These are phyloP conservation scores for Penicillium sclerotiorum DNA, from an alignment of 2,329 filamentous ascomycete genomes.

Conservation along the genomic window DNA sequence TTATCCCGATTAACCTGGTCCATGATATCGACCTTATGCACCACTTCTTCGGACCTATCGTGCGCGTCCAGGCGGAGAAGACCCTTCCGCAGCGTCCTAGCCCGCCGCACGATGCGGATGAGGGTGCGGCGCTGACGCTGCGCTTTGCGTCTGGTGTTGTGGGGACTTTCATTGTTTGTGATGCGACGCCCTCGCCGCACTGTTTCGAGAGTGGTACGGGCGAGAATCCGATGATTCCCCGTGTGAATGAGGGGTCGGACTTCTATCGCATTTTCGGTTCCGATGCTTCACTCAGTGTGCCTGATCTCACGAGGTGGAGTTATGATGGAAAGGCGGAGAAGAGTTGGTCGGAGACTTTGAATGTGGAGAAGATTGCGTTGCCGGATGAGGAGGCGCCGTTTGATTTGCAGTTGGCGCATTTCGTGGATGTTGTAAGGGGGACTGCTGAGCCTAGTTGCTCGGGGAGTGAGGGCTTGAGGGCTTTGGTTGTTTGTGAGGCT, in stretches of 20 bases:
- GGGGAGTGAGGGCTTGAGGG: constrained; percentile 53
- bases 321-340: constrained; percentile 44
- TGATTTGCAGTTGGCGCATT: constrained; percentile 56
- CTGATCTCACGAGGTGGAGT: constrained; percentile 56
- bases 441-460: constrained; percentile 51
- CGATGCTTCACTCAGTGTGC: constrained; percentile 55
- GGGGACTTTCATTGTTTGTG: constrained; percentile 60
- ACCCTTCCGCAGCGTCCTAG: constrained; percentile 45
- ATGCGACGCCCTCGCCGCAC: constrained; percentile 55
- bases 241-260: constrained; percentile 36
- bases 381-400: constrained; percentile 49
- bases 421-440: constrained; percentile 52
- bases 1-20: constrained; percentile 61
- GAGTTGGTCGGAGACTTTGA: constrained; percentile 47
- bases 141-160: constrained; percentile 58
- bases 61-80: constrained; percentile 54
- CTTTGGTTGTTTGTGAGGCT: constrained; percentile 57
- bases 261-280: constrained; percentile 61
- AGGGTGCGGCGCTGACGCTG: constrained; percentile 58
- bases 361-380: constrained; percentile 33
- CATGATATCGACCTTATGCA: constrained; percentile 64
- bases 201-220: constrained; percentile 62
- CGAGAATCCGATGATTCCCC: constrained; percentile 58
- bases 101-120: constrained; percentile 52
- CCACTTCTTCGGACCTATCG: constrained; percentile 58